These are phyloP conservation scores for Phytophthora nicotianae DNA, from an alignment of 352 stramenopile genomes.

Conservation along the genomic window DNA sequence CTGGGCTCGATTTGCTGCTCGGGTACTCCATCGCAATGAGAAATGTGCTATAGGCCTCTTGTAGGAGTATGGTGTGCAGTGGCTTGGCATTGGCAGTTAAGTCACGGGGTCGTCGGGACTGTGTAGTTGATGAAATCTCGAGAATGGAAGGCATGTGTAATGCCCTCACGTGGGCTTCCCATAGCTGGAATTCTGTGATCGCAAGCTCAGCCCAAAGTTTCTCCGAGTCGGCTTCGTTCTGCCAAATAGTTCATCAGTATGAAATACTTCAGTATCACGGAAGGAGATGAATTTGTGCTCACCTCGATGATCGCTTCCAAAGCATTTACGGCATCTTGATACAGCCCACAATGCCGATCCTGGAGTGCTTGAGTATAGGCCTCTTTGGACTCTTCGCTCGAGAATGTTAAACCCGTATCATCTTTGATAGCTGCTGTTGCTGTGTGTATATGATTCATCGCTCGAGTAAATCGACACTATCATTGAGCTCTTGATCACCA, in stretches of 20 bases:
- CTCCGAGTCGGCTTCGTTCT: slow-evolving; percentile 64
- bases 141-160: slow-evolving; percentile 47
- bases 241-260: slow-evolving; percentile 8
- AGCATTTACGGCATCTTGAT: slow-evolving; percentile 39
- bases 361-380: slow-evolving; percentile 39
- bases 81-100: slow-evolving; percentile 16
- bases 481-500: neutral
- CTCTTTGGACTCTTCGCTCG: slow-evolving; percentile 33
- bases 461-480: neutral
- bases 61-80: slow-evolving; percentile 27
- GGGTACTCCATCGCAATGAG: slow-evolving; percentile 83
- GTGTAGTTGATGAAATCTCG: slow-evolving; percentile 8
- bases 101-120: slow-evolving; percentile 13
- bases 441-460: slow-evolving; percentile 17
- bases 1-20: slow-evolving; percentile 64
- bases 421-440: slow-evolving; percentile 1
- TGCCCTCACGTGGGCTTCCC: slow-evolving; percentile 47
- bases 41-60: slow-evolving; percentile 77
- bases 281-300: slow-evolving; percentile 4
- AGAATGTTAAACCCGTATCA: slow-evolving; percentile 20
- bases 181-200: slow-evolving; percentile 61
- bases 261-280: neutral
- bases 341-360: slow-evolving; percentile 43
- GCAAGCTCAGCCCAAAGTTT: slow-evolving; percentile 67
- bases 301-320: slow-evolving; percentile 61